Conservation (phyloP, 148 eudicot genomes). For the Amaranthus palmeri region DNA sequence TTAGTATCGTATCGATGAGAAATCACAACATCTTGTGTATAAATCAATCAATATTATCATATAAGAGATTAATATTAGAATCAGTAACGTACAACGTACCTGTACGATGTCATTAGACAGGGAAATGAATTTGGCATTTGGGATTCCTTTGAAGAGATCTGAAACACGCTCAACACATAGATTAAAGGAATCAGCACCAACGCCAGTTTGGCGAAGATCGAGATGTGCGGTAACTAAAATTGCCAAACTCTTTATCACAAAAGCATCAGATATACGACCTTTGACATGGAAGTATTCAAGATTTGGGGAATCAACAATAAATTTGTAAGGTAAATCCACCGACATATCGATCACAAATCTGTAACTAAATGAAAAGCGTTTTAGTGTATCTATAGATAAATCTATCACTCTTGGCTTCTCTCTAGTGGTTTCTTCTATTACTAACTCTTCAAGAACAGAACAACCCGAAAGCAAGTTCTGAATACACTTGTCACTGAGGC, state of each 20-base stretch:
- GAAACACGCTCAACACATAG: conserved; percentile 12
- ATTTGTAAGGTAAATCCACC: conserved; percentile 22
- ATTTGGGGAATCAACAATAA: conserved; percentile 20
- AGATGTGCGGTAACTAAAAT: conserved; percentile 11
- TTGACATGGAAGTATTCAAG: conserved; percentile 25
- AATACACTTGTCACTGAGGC: conserved; percentile 15
- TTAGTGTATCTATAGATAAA: conserved; percentile 15
- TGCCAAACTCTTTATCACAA: conserved; percentile 18
- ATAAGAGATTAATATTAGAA: not conserved
- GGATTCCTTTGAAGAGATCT: conserved; percentile 21
- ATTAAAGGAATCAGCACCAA: conserved; percentile 3
- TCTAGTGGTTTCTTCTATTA: conserved; percentile 24
- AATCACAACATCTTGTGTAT: not conserved
- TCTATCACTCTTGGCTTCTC: conserved; percentile 20
- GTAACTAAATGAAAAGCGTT: conserved; percentile 17
- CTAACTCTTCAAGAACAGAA: conserved; percentile 25
- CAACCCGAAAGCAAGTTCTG: conserved; percentile 26
- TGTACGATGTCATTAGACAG: conserved; percentile 22
- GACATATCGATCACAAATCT: conserved; percentile 19
- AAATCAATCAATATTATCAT: not conserved
- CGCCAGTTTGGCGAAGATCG: conserved; percentile 21
- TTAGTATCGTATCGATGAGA: not conserved
- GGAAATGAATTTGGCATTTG: conserved; percentile 13
- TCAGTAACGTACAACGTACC: conserved; percentile 1
- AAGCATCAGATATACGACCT: conserved; percentile 29